Conservation (phyloP, 2,329 filamentous ascomycete species). For the Monosporascus sp. region DNA sequence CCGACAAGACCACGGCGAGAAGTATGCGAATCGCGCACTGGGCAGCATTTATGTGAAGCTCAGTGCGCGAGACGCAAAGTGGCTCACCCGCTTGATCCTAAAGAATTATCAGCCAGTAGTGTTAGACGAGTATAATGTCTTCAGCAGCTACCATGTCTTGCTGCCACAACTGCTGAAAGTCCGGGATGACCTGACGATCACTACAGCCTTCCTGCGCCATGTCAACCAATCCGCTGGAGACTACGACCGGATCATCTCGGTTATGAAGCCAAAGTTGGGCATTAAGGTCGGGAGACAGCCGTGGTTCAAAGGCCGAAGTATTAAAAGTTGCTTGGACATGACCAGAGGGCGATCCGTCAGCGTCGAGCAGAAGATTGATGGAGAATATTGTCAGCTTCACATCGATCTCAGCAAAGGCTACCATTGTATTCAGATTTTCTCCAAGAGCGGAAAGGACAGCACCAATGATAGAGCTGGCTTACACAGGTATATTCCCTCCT, state of each 20-base stretch:
- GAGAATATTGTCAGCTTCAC: slow-evolving; percentile 87
- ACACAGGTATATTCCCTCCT: slow-evolving; percentile 39
- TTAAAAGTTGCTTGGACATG: slow-evolving; percentile 70
- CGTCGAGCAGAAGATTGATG: slow-evolving; percentile 78
- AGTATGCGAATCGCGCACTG: slow-evolving; percentile 42
- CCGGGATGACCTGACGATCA: slow-evolving; percentile 61
- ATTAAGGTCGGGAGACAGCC: slow-evolving; percentile 60
- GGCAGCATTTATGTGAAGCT: slow-evolving; percentile 54
- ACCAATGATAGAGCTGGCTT: slow-evolving; percentile 63
- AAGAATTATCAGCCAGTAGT: slow-evolving; percentile 68
- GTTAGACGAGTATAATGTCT: slow-evolving; percentile 51
- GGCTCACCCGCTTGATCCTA: slow-evolving; percentile 75
- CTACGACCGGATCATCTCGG: slow-evolving; percentile 16
- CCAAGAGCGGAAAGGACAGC: slow-evolving; percentile 87
- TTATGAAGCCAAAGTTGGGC: slow-evolving; percentile 50
- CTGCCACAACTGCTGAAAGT: slow-evolving; percentile 67
- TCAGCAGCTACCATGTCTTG: slow-evolving; percentile 60
- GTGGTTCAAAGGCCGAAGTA: slow-evolving; percentile 63
- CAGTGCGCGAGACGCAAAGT: slow-evolving; percentile 70
- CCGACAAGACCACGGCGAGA: slow-evolving; percentile 13
- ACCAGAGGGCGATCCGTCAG: slow-evolving; percentile 57
- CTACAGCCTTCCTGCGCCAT: slow-evolving; percentile 48
- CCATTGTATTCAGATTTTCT: slow-evolving; percentile 72
- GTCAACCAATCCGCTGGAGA: slow-evolving; percentile 16
- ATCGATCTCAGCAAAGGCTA: slow-evolving; percentile 56